Evolutionary conservation across 2,329 filamentous ascomycete genomes (phyloP).

Genomic region (Hirsutella rhossiliensis): DNA sequence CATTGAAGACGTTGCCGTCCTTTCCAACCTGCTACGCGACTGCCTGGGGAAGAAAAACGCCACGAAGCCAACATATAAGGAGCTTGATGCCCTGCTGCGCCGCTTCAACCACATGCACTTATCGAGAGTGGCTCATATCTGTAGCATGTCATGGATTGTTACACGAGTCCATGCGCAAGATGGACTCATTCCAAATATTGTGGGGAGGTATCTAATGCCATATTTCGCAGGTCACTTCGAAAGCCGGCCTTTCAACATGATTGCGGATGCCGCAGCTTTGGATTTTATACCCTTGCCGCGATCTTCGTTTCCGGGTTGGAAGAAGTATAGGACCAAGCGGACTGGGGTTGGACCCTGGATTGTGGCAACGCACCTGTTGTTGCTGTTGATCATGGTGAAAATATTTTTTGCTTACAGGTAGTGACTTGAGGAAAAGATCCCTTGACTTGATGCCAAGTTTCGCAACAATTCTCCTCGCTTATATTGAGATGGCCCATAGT

Average conservation of each 20-base stretch:
- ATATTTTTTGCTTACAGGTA: too few species aligned
- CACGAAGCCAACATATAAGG: neutral
- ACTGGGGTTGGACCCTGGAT: neutral
- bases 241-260: neutral
- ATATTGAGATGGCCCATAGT: too few species aligned
- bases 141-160: neutral
- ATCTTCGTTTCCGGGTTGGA: neutral
- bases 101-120: neutral
- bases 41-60: neutral
- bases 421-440: too few species aligned
- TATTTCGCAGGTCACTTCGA: neutral
- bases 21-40: neutral
- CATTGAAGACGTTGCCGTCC: slow-evolving; percentile 1
- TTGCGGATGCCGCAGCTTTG: neutral
- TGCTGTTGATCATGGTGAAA: neutral
- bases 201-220: slow-evolving; percentile 1
- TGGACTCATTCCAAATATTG: neutral
- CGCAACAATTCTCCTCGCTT: too few species aligned
- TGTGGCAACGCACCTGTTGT: neutral
- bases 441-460: too few species aligned
- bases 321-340: neutral
- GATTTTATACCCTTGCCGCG: neutral
- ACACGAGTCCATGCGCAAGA: neutral
- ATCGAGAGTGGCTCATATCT: neutral
- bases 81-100: neutral